Percentiles rank a stretch among this genome's conserved stretches.
phyloP scores from a whole-genome alignment of 768 basidiomycete genomes.

The Boletus rufocinnamomeus region DNA sequence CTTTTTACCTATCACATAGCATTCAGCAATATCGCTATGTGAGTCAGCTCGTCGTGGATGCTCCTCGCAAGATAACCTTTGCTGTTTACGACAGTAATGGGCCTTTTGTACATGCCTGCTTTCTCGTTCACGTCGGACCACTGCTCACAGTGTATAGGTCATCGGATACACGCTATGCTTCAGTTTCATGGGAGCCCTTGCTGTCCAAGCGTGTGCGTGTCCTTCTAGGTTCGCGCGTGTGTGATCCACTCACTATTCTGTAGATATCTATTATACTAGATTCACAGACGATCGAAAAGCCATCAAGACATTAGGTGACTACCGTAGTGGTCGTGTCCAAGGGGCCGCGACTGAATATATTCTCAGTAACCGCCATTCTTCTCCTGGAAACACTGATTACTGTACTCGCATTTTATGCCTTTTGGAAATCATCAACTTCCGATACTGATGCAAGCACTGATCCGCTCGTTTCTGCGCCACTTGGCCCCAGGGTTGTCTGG shows the following conservation, averaged over 20 bases:
- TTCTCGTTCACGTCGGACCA: not conserved
- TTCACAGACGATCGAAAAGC: conserved; percentile 18
- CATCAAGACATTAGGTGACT: conserved; percentile 12
- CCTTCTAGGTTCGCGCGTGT: no score
- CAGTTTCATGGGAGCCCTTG: conserved; percentile 13
- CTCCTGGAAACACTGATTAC: conserved; percentile 15
- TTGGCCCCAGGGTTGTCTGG: not conserved
- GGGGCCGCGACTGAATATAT: not conserved
- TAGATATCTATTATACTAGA: conserved; percentile 24
- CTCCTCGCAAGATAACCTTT: not conserved
- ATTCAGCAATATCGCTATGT: not conserved
- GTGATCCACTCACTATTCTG: not conserved
- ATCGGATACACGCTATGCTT: conserved; percentile 17
- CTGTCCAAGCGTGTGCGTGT: conserved; percentile 13
- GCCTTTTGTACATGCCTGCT: not conserved
- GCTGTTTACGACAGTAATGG: not conserved
- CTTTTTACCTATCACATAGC: not conserved
- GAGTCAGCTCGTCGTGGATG: not conserved
- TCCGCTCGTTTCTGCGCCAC: not conserved
- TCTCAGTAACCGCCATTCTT: conserved; percentile 11
- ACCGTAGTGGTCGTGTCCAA: not conserved
- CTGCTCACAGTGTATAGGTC: conserved; percentile 3
- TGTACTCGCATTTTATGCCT: conserved; percentile 10
- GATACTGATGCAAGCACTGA: not conserved
- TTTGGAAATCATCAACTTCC: conserved; percentile 3